These are phyloP conservation scores for Sphagnum tenellum DNA, from an alignment of 225 moss, liverwort and hornwort genomes.

Conservation along the genomic window DNA sequence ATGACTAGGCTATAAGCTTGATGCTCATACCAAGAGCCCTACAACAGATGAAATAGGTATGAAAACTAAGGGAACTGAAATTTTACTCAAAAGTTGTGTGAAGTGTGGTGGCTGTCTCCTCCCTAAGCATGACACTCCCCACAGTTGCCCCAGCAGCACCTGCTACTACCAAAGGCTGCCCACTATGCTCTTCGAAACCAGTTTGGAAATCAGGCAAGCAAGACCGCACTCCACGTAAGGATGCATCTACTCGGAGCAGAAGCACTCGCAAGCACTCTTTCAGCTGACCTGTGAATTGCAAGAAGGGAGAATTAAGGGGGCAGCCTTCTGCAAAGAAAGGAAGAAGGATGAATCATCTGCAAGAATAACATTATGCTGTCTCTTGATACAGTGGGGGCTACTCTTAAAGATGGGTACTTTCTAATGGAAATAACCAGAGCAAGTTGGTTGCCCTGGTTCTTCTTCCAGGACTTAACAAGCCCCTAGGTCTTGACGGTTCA, in stretches of 20 bases:
- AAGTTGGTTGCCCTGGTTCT: no score
- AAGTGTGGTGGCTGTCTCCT: slow-evolving; percentile 74
- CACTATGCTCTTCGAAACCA: slow-evolving; percentile 16
- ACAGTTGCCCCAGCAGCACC: slow-evolving; percentile 90
- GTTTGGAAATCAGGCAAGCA: slow-evolving; percentile 83
- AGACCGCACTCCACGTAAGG: slow-evolving; percentile 86
- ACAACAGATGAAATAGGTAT: no score
- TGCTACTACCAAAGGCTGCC: slow-evolving; percentile 47
- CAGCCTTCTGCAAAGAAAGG: no score
- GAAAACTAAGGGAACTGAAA: slow-evolving; percentile 1
- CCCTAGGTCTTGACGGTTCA: no score
- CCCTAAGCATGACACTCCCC: slow-evolving; percentile 54
- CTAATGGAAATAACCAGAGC: no score
- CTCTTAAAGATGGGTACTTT: no score
- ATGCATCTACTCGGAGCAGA: slow-evolving; percentile 87
- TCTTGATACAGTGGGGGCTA: no score
- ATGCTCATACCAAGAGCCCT: no score
- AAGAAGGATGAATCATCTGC: no score
- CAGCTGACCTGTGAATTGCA: slow-evolving; percentile 53
- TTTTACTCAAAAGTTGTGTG: slow-evolving; percentile 65
- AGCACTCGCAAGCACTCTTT: slow-evolving; percentile 87
- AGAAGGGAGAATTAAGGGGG: not conserved
- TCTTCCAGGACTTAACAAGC: no score
- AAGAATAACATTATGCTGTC: no score
- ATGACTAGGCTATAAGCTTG: no score